These are phyloP conservation scores for Nakazawaea peltata DNA, from an alignment of 805 yeast species.

Conservation along the genomic window DNA sequence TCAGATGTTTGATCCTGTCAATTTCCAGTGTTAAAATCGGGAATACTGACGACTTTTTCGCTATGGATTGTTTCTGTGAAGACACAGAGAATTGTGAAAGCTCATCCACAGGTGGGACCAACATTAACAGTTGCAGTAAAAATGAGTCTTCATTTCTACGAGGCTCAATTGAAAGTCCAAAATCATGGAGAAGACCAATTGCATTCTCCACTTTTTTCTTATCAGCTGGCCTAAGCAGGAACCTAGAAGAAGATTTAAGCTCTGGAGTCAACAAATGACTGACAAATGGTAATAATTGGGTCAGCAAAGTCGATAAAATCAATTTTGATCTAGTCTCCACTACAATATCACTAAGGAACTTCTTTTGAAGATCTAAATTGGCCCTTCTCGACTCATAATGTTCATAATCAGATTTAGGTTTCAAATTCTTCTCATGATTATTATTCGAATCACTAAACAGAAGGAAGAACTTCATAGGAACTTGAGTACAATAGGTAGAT, in stretches of 20 bases:
- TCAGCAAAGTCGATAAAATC: constrained; percentile 14
- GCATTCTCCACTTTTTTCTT: constrained; percentile 26
- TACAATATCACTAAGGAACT: constrained; percentile 21
- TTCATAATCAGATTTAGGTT: constrained; percentile 25
- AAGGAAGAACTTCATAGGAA: constrained; percentile 54
- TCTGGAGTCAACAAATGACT: constrained; percentile 22
- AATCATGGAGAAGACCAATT: constrained; percentile 27
- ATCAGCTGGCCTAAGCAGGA: constrained; percentile 22
- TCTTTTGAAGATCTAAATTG: constrained; percentile 25
- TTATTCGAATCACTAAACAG: constrained; percentile 54
- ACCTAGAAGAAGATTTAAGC: constrained; percentile 15
- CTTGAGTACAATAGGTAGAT: constrained; percentile 42
- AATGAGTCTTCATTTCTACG: constrained; percentile 21
- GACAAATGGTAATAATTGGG: constrained; percentile 27
- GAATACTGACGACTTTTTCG: constrained; percentile 11
- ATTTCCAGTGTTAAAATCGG: constrained; percentile 18
- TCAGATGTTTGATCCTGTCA: constrained; percentile 19
- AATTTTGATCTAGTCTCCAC: constrained; percentile 21
- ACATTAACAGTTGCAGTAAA: background rate
- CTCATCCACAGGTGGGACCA: constrained; percentile 7
- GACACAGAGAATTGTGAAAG: constrained; percentile 12
- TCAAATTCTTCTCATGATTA: constrained; percentile 11
- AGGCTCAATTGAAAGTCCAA: constrained; percentile 31
- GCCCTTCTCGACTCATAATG: constrained; percentile 28
- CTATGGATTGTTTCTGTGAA: constrained; percentile 1